Conservation (phyloP, 179 eudicot species). For the Pouteria campechiana region DNA sequence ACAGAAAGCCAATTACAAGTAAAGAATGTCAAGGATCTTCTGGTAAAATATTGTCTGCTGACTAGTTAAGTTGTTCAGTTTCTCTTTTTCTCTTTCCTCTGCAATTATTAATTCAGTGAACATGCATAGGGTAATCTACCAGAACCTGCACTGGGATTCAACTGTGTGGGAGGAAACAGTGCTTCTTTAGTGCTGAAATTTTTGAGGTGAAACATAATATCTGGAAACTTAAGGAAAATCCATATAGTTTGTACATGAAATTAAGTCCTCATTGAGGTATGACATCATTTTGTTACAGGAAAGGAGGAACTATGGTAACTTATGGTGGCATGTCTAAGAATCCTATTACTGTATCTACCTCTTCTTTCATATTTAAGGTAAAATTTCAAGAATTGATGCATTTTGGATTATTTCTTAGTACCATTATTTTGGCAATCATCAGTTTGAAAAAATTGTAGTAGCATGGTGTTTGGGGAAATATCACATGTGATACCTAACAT, state of each 20-base stretch:
- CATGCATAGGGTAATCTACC: constrained; percentile 48
- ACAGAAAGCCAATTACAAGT: constrained; percentile 74
- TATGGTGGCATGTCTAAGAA: constrained; percentile 98
- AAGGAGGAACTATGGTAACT: constrained; percentile 95
- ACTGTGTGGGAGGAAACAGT: constrained; percentile 94
- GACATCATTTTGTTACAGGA: constrained; percentile 27
- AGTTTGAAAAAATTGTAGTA: too few relatives aligned
- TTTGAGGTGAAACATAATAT: constrained; percentile 40
- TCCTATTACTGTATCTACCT: constrained; percentile 73
- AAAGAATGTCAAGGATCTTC: constrained; percentile 65
- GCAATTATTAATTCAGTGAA: not conserved
- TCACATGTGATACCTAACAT: not conserved
- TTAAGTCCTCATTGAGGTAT: not conserved
- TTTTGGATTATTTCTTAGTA: not conserved
- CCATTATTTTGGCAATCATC: not conserved
- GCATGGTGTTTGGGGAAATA: not conserved
- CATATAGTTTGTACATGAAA: not conserved
- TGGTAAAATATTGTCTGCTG: constrained; percentile 62
- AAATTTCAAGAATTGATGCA: not conserved
- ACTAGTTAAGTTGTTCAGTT: not conserved
- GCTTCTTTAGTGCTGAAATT: constrained; percentile 77
- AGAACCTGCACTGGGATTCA: constrained; percentile 80
- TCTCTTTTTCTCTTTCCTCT: not conserved
- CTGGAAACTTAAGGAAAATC: not conserved
- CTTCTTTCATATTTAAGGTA: constrained; percentile 93